Conservation (phyloP, 495 filamentous ascomycete species). For the Bacidia rubella region DNA sequence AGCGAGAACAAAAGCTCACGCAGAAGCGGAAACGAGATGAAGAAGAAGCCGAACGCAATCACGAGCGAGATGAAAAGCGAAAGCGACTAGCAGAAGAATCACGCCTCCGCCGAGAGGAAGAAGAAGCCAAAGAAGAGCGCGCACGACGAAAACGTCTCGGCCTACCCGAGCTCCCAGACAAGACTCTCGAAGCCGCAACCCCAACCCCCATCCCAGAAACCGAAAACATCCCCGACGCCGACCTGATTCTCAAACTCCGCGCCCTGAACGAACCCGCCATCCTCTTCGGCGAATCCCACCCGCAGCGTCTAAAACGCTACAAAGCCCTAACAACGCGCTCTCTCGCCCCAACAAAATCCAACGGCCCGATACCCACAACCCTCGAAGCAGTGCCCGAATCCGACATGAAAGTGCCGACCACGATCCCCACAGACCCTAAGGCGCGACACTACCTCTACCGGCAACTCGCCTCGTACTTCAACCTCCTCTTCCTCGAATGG, state of each 20-base stretch:
- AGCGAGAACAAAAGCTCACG: conserved; percentile 49
- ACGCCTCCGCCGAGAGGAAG: conserved; percentile 50
- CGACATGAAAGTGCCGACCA: conserved; percentile 68
- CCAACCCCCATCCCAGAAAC: conserved; percentile 27
- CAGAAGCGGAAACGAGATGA: conserved; percentile 87
- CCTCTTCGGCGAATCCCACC: conserved; percentile 77
- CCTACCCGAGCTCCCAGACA: conserved; percentile 54
- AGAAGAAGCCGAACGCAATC: conserved; percentile 56
- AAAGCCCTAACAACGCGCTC: conserved; percentile 36
- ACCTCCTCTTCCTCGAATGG: conserved; percentile 85
- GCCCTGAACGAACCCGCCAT: conserved; percentile 55
- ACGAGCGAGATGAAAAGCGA: conserved; percentile 65
- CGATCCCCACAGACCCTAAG: conserved; percentile 38
- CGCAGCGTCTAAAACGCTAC: conserved; percentile 54
- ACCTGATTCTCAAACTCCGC: conserved; percentile 53
- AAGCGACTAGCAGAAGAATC: conserved; percentile 69
- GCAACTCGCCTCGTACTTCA: conserved; percentile 86
- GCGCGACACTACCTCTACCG: conserved; percentile 57
- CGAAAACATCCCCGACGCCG: conserved; percentile 57
- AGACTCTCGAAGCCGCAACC: conserved; percentile 24
- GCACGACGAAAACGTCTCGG: conserved; percentile 45
- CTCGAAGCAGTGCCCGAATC: conserved; percentile 63
- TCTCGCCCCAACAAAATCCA: conserved; percentile 37
- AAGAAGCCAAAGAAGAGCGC: conserved; percentile 44
- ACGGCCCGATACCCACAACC: conserved; percentile 55